Conservation (phyloP, 2,329 filamentous ascomycete genomes). For the Fusarium xyrophilum region DNA sequence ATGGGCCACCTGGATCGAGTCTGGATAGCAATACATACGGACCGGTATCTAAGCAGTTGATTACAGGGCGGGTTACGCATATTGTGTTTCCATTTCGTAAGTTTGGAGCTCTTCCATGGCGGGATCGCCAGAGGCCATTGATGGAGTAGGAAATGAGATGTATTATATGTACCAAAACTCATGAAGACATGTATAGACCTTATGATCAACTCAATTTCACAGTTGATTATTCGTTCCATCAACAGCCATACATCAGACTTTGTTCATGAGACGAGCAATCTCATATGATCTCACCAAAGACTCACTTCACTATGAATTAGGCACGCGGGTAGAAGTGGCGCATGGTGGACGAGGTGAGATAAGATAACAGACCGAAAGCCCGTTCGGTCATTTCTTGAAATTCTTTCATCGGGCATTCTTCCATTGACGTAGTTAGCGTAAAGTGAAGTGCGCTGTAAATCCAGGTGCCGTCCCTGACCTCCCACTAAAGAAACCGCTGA, state of each 20-base stretch:
- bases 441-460: slow-evolving; percentile 2
- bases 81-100: slow-evolving; percentile 73
- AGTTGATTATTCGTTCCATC: accelerated
- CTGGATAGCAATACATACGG: slow-evolving; percentile 92
- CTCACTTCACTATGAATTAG: not conserved
- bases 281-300: not conserved
- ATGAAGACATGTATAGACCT: not conserved
- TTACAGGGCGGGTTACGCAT: slow-evolving; percentile 76
- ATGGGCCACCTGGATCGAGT: slow-evolving; percentile 73
- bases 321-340: not conserved
- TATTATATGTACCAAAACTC: not conserved
- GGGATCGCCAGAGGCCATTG: slow-evolving; percentile 54
- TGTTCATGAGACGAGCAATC: not conserved
- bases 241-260: not conserved
- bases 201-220: not conserved
- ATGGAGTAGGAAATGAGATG: slow-evolving; percentile 15
- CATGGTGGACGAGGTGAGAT: not conserved
- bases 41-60: slow-evolving; percentile 75
- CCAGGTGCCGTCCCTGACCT: slow-evolving; percentile 5
- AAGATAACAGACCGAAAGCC: slow-evolving; percentile 10
- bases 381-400: slow-evolving; percentile 5
- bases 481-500: slow-evolving; percentile 24
- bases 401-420: slow-evolving; percentile 14
- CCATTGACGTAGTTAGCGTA: slow-evolving; percentile 1
- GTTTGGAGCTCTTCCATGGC: slow-evolving; percentile 64